Conservation (phyloP, 202 grass and related monocot species). For the Alloteropsis angusta region DNA sequence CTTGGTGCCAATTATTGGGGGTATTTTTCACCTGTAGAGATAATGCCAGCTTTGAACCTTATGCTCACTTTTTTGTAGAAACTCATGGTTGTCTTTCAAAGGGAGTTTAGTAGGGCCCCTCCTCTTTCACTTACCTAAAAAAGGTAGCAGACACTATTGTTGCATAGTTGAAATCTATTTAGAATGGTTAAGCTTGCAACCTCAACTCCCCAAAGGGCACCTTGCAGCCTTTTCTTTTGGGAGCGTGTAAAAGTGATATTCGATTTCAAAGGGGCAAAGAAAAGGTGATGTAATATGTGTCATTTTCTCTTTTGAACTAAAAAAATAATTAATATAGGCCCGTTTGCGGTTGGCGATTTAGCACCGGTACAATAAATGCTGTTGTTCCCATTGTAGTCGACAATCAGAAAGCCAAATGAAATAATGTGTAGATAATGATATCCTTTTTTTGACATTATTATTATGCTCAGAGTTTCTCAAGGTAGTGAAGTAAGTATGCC, state of each 20-base stretch:
- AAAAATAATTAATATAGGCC: neutral
- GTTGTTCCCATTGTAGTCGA: neutral
- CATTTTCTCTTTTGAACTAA: neutral
- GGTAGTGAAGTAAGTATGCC: neutral
- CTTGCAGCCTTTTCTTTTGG: neutral
- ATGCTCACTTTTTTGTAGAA: neutral
- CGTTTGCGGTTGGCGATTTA: neutral
- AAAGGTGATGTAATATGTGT: neutral
- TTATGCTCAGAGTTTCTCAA: neutral
- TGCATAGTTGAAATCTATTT: neutral
- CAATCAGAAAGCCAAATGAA: neutral
- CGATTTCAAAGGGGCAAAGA: neutral
- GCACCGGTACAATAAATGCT: neutral
- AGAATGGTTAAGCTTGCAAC: neutral
- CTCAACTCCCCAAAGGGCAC: no score
- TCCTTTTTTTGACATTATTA: neutral
- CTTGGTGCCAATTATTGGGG: neutral
- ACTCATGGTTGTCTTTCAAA: neutral
- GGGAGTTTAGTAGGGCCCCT: neutral
- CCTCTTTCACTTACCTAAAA: neutral
- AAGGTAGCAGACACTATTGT: neutral
- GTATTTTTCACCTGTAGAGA: neutral
- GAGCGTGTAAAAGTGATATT: neutral
- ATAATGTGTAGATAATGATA: neutral
- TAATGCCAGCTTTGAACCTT: conserved; percentile 1